These are phyloP conservation scores for Acacia crassicarpa DNA, from an alignment of 306 rosid species.

Conservation along the genomic window DNA sequence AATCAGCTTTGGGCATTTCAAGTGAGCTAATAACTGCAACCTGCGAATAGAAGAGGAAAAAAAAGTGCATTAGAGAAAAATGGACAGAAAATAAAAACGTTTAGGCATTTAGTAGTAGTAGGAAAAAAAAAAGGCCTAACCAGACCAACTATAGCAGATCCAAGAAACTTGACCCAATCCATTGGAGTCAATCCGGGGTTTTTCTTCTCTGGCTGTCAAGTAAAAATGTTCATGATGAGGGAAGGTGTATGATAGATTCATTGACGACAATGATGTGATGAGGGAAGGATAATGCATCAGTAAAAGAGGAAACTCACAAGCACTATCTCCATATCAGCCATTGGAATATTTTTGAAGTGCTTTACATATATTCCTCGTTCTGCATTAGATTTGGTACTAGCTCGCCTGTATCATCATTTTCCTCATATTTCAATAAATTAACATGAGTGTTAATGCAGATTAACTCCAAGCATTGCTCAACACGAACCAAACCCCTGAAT, in stretches of 20 bases:
- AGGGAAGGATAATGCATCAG: background rate
- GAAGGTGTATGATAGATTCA: background rate
- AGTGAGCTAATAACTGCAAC: slow-evolving; percentile 78
- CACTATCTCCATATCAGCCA: slow-evolving; percentile 98
- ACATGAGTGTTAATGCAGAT: background rate
- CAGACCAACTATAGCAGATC: slow-evolving; percentile 86
- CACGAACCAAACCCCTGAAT: background rate
- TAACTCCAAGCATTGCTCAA: slow-evolving; percentile 5
- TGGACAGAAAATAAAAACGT: background rate
- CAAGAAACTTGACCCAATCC: slow-evolving; percentile 94
- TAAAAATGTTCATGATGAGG: slow-evolving; percentile 21
- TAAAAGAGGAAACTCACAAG: slow-evolving; percentile 59
- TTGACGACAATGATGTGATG: background rate
- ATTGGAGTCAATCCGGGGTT: slow-evolving; percentile 96
- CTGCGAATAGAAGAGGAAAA: slow-evolving; percentile 34
- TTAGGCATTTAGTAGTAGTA: background rate
- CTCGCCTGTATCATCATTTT: slow-evolving; percentile 46
- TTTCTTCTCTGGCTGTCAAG: slow-evolving; percentile 88
- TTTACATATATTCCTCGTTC: slow-evolving; percentile 84
- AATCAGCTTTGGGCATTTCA: slow-evolving; percentile 60
- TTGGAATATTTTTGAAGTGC: slow-evolving; percentile 88
- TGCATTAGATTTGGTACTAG: slow-evolving; percentile 39
- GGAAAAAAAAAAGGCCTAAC: slow-evolving; percentile 41
- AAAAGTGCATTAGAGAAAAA: slow-evolving; percentile 27
- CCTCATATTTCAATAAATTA: slow-evolving; percentile 32